Evolutionary conservation across 495 filamentous ascomycete genomes (phyloP), one percentile per base, ranked within the genome.

Genomic region (Annulohypoxylon stygium): DNA sequence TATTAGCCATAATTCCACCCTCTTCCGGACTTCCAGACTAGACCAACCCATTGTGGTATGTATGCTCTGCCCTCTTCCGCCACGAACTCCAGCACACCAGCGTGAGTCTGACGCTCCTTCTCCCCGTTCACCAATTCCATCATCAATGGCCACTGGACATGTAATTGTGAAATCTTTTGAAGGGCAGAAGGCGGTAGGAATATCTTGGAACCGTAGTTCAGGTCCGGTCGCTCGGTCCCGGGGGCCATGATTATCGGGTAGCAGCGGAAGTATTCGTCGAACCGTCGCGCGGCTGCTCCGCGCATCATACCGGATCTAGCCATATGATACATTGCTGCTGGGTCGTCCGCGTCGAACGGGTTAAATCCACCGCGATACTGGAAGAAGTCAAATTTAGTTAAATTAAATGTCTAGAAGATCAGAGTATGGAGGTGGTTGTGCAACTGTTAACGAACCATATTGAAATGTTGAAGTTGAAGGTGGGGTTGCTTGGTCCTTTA

Each of bases 31-130:
- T 50, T 30, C 41, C 1, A 51, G 23, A 9, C 37, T 8, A 37
- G 33, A 78, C 90, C 74, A 84, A 97, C 94, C 96, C 96, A 99
- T 76, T 93, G 92, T 51, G 96, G 96, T 63, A 99, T 83, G 83
- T 99, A 99, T 6, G 97, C 93, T 78, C 96, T 92, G 33, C 96
- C 96, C 80, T 99, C 96, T 79, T 98, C 96, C 9, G 96, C 96
- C 64, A 97, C 94, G 78, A 99, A 99, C 78, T 99, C 96, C 69
- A 99, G 81, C 54, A 98, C 97, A 83, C 96, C 96, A 6, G 93
- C 94, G 82, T 99, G 97, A 23, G 94, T 93, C 78, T 90, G 89
- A 71, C 84, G 90, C 14, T 90, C 90, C 77, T 90, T 91, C 18
- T 90, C 87, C 3, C 95, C 94, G 79, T 98, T 98, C 65, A 91